A percentile compares a stretch with the other conserved stretches of the same genome.
Conservation (phyloP, 768 basidiomycete genomes). For the Serendipita indica region DNA sequence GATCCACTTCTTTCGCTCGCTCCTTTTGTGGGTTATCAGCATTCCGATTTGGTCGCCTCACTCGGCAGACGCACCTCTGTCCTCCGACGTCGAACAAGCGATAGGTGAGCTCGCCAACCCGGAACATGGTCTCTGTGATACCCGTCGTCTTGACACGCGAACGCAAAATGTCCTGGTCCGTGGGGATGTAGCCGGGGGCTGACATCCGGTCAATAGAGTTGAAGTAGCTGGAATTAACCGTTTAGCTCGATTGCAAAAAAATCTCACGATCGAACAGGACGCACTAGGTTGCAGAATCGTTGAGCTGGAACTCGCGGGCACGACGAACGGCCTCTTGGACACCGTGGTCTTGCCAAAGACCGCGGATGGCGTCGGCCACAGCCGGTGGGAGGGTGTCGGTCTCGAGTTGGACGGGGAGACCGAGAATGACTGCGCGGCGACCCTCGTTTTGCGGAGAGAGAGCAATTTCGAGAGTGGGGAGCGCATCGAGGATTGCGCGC, state of each 20-base stretch:
- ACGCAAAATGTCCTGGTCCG: slow-evolving; percentile 33
- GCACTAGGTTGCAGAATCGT: slow-evolving; percentile 82
- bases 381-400: slow-evolving; percentile 59
- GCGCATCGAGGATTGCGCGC: slow-evolving; percentile 85
- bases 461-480: slow-evolving; percentile 66
- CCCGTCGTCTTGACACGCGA: slow-evolving; percentile 36
- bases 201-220: slow-evolving; percentile 27
- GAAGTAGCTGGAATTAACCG: slow-evolving; percentile 17
- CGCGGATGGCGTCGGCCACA: slow-evolving; percentile 61
- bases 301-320: slow-evolving; percentile 89
- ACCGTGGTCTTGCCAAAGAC: slow-evolving; percentile 67
- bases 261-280: slow-evolving; percentile 14
- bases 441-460: slow-evolving; percentile 58
- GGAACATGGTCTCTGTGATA: slow-evolving; percentile 33
- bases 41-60: not conserved
- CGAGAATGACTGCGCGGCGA: slow-evolving; percentile 49
- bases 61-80: slow-evolving; percentile 39
- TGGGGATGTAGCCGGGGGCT: slow-evolving; percentile 25
- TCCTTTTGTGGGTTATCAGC: not conserved
- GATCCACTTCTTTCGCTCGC: slow-evolving; percentile 87
- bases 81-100: slow-evolving; percentile 87
- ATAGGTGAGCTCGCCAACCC: slow-evolving; percentile 31
- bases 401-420: slow-evolving; percentile 69
- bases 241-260: not conserved
- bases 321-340: slow-evolving; percentile 72